Conservation (phyloP, 2,329 filamentous ascomycete genomes). For the Penicillium sp. region DNA sequence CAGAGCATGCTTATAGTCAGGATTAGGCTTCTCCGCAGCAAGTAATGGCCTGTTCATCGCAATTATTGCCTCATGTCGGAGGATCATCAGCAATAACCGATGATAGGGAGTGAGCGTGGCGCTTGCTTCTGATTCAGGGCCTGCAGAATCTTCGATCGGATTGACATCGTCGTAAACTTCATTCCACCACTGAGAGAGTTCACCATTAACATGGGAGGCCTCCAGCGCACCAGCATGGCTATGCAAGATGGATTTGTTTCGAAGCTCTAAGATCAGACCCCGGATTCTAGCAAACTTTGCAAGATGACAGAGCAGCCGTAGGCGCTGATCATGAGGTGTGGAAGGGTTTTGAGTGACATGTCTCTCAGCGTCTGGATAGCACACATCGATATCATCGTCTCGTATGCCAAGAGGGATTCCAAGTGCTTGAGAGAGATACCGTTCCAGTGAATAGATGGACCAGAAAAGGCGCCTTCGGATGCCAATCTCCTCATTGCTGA, state of each 20-base stretch:
- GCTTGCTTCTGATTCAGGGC: conserved; percentile 3
- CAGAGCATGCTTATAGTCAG: conserved; percentile 56
- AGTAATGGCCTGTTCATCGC: conserved; percentile 59
- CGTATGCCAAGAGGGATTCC: conserved; percentile 62
- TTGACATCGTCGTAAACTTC: conserved; percentile 59
- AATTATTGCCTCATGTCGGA: conserved; percentile 59
- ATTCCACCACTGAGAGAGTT: conserved; percentile 60
- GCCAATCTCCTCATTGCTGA: conserved; percentile 54
- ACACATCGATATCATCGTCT: conserved; percentile 65
- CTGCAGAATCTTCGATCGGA: conserved; percentile 38
- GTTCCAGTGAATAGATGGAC: conserved; percentile 62
- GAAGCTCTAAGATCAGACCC: conserved; percentile 59
- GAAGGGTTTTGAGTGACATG: conserved; percentile 39
- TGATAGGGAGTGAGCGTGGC: conserved; percentile 44
- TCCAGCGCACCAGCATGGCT: conserved; percentile 52
- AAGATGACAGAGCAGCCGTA: conserved; percentile 50
- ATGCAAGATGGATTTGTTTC: conserved; percentile 59
- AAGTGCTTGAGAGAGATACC: conserved; percentile 62
- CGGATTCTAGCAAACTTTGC: conserved; percentile 58
- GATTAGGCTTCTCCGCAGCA: conserved; percentile 52
- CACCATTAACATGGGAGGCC: conserved; percentile 55
- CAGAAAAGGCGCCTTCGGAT: conserved; percentile 62
- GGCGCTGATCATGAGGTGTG: conserved; percentile 26
- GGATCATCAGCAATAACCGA: conserved; percentile 50
- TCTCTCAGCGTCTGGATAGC: conserved; percentile 57